Conservation (phyloP, 202 grass and related monocot species). For the Schoenoplectus tabernaemontani region DNA sequence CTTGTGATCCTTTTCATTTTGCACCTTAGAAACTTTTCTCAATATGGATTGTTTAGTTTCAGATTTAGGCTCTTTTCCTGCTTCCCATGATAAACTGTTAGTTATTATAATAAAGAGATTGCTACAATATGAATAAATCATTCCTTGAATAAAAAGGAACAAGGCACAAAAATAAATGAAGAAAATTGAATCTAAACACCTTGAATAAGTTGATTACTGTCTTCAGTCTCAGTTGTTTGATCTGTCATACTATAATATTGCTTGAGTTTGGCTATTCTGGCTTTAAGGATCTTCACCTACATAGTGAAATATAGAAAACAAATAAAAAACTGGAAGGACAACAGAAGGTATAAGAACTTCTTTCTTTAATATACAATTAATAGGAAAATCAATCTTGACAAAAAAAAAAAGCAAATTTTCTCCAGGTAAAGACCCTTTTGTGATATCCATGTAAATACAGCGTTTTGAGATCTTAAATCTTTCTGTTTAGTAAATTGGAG, state of each 20-base stretch:
- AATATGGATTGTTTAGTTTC: constrained; percentile 26
- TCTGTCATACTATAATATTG: constrained; percentile 22
- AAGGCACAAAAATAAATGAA: constrained; percentile 22
- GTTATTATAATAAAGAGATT: background rate
- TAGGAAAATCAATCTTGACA: background rate
- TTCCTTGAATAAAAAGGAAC: background rate
- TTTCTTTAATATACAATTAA: background rate
- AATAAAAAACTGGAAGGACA: constrained; percentile 16
- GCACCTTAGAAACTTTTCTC: constrained; percentile 5
- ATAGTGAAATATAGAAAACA: constrained; percentile 12
- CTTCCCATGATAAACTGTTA: constrained; percentile 8
- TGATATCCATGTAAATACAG: background rate
- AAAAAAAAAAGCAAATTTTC: background rate
- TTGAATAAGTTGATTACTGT: constrained; percentile 33
- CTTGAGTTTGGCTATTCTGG: constrained; percentile 47
- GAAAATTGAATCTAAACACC: constrained; percentile 28
- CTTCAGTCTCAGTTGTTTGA: constrained; percentile 20
- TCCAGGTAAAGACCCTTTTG: constrained; percentile 8
- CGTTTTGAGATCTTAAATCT: constrained; percentile 18
- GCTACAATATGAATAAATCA: background rate
- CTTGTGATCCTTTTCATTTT: constrained; percentile 43
- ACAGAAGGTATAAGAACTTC: constrained; percentile 6
- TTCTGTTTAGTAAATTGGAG: background rate
- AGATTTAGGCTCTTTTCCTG: constrained; percentile 48
- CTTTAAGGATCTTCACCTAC: constrained; percentile 73